These are phyloP conservation scores for Dactylella cylindrospora DNA, from an alignment of 2,329 filamentous ascomycete genomes.

Conservation along the genomic window DNA sequence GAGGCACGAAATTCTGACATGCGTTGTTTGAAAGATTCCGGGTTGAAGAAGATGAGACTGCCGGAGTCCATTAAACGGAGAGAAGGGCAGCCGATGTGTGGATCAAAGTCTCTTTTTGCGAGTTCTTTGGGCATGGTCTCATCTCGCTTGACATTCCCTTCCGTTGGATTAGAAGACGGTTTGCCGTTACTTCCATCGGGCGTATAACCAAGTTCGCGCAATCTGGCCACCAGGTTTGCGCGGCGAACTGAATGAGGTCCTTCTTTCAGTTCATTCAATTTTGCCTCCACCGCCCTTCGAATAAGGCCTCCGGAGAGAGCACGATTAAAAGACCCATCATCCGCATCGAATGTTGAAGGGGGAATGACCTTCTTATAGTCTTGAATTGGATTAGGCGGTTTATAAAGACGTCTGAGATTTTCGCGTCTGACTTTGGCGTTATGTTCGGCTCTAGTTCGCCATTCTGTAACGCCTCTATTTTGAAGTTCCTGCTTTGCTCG, in stretches of 20 bases:
- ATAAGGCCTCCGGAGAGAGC: neutral
- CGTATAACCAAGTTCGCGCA: slow-evolving; percentile 20
- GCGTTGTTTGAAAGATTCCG: slow-evolving; percentile 2
- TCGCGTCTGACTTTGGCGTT: slow-evolving; percentile 11
- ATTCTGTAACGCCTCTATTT: neutral
- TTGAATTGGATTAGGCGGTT: slow-evolving; percentile 13
- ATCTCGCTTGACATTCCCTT: neutral
- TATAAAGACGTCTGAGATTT: slow-evolving; percentile 23
- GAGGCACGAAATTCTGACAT: slow-evolving; percentile 2
- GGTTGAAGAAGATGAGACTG: slow-evolving; percentile 11
- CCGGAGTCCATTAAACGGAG: slow-evolving; percentile 15
- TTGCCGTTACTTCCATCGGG: neutral
- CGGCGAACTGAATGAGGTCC: neutral
- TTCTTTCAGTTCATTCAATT: neutral
- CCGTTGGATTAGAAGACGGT: neutral
- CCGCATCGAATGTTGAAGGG: slow-evolving; percentile 20
- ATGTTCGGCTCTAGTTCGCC: neutral
- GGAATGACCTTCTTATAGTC: slow-evolving; percentile 20
- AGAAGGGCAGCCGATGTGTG: slow-evolving; percentile 24
- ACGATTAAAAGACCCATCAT: slow-evolving; percentile 35
- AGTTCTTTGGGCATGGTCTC: neutral
- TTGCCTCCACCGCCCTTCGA: no score
- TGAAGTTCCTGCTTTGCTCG: slow-evolving; percentile 7
- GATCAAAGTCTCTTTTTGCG: slow-evolving; percentile 13
- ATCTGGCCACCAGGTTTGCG: neutral